These are phyloP conservation scores for Erythrophleum fordii DNA, from an alignment of 306 rosid species.

Conservation along the genomic window DNA sequence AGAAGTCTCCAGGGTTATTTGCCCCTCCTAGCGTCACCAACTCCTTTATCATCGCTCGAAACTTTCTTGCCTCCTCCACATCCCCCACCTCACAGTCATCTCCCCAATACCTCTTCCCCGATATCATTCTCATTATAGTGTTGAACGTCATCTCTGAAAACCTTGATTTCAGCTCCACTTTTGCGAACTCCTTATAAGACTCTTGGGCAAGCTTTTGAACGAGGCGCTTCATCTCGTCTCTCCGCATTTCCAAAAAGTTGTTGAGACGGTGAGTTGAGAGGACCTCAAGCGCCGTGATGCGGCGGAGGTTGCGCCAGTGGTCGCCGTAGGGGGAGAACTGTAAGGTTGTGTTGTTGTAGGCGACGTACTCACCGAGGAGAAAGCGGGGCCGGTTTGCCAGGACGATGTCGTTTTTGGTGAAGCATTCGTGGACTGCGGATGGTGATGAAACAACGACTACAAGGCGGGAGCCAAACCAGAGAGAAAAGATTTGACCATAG, in stretches of 20 bases:
- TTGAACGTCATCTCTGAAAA: conserved; percentile 53
- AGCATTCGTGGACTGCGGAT: conserved; percentile 52
- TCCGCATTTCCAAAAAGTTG: conserved; percentile 38
- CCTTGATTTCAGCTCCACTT: conserved; percentile 46
- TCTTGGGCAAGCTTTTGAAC: conserved; percentile 34
- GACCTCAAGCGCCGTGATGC: conserved; percentile 50
- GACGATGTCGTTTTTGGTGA: conserved; percentile 60
- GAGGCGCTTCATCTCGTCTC: conserved; percentile 47
- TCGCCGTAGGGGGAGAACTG: conserved; percentile 49
- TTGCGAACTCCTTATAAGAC: conserved; percentile 14
- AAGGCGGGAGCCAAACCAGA: conserved; percentile 41
- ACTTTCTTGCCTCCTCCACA: conserved; percentile 43
- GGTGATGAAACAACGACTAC: conserved; percentile 53
- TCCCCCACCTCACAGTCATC: conserved; percentile 41
- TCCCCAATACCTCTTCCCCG: conserved; percentile 62
- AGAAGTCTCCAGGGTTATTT: conserved; percentile 46
- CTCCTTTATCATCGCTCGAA: conserved; percentile 40
- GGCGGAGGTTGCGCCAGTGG: conserved; percentile 79
- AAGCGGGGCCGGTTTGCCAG: conserved; percentile 59
- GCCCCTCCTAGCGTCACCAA: conserved; percentile 18
- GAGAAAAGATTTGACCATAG: conserved; percentile 46
- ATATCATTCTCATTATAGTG: conserved; percentile 59
- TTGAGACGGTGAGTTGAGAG: conserved; percentile 51
- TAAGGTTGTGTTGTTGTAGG: conserved; percentile 55
- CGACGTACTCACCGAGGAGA: conserved; percentile 38